phyloP scores from a whole-genome alignment of 2,329 filamentous ascomycete genomes.

The Fonsecaea multimorphosa region DNA sequence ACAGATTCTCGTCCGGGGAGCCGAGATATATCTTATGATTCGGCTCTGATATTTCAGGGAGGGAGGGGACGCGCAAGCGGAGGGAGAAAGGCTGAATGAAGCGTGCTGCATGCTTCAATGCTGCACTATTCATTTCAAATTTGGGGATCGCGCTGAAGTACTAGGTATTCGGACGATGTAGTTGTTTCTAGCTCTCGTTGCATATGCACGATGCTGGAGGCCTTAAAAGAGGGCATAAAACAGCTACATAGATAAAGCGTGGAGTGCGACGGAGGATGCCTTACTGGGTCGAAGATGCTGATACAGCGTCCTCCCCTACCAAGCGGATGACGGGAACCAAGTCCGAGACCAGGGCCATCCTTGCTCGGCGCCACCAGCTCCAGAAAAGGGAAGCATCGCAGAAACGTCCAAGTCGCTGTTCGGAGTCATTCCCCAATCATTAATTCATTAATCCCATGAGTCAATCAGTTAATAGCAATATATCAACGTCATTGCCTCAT shows the following conservation, averaged over 20 bases:
- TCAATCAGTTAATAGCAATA: too few relatives aligned
- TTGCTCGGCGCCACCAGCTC: neutral
- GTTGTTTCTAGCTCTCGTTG: constrained; percentile 14
- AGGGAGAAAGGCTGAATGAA: neutral
- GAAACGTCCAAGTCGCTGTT: too few relatives aligned
- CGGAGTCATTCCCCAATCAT: neutral
- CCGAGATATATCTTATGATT: neutral
- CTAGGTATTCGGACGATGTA: neutral
- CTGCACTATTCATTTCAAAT: too few relatives aligned
- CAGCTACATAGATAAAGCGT: too few relatives aligned
- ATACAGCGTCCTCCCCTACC: neutral
- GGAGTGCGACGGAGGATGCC: too few relatives aligned
- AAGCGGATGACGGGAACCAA: neutral
- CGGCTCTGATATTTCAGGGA: neutral
- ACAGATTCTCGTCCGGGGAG: neutral
- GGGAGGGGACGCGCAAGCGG: neutral
- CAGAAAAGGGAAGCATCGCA: too few relatives aligned
- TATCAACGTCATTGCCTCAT: too few relatives aligned
- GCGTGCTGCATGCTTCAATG: neutral
- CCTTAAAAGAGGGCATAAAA: neutral
- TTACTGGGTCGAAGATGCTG: neutral
- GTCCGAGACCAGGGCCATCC: neutral
- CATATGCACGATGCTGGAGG: constrained; percentile 5
- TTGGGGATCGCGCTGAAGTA: neutral
- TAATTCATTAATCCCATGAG: too few relatives aligned